These are phyloP conservation scores for Prunus fruticosa DNA, from an alignment of 306 rosid genomes.

Conservation along the genomic window DNA sequence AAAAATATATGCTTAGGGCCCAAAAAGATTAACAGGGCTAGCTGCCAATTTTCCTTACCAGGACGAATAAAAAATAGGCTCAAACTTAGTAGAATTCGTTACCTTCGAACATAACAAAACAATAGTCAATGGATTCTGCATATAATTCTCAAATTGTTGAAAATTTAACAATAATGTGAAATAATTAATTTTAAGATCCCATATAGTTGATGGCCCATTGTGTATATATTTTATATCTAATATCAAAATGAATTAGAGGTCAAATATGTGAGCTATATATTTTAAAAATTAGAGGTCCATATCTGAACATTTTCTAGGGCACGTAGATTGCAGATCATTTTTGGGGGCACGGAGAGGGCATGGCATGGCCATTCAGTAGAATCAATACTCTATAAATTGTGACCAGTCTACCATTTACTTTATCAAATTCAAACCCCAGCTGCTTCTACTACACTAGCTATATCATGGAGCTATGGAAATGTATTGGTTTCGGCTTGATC, in stretches of 20 bases:
- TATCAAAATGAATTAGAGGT: background rate
- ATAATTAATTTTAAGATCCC: background rate
- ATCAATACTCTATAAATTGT: background rate
- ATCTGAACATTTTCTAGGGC: background rate
- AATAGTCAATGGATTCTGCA: background rate
- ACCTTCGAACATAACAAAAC: background rate
- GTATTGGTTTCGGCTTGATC: conserved; percentile 15
- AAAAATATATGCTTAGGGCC: too few relatives aligned
- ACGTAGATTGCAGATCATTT: background rate
- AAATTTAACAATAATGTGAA: background rate
- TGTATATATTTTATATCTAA: too few relatives aligned
- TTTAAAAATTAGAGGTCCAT: background rate
- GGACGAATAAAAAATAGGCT: too few relatives aligned
- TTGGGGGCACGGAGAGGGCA: background rate
- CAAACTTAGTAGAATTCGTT: too few relatives aligned
- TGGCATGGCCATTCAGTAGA: background rate
- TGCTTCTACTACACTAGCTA: background rate
- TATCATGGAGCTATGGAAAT: background rate
- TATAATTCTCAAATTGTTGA: background rate
- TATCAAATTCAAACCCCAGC: background rate
- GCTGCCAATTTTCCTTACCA: too few relatives aligned
- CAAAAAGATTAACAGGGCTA: too few relatives aligned
- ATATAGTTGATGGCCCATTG: background rate
- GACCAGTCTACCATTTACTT: background rate
- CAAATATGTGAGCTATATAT: background rate